Evolutionary conservation across 257 asterid species (phyloP), one percentile per base, ranked within the genome.

Genomic region (Scutellaria barbata): DNA sequence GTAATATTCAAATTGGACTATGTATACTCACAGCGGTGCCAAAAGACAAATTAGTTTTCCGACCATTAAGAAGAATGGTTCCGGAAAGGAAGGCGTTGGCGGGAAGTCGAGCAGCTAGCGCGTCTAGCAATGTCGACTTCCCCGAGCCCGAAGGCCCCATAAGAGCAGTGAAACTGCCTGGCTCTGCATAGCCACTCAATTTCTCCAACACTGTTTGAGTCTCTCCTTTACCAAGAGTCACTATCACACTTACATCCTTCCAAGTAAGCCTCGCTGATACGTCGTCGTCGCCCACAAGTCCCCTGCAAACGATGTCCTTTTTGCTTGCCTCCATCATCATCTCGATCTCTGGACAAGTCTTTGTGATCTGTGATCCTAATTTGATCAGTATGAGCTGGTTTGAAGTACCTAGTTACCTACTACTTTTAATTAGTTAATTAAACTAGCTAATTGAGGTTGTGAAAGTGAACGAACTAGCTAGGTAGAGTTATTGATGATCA

Each of bases 141-240:
- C 98, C 98, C 16, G 98, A 90, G 43, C 98, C 98, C 7, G 98
- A 93, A 56, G 98, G 98, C 3, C 98, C 98, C 95, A 93, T 87
- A 45, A 93, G 85, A 0, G 98, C 98, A 1, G 97, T 93, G 18
- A 93, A 81, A 11, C 88, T 76, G 55, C 98, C 96, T 4, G 98
- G 92, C 69, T 89, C 96, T 0, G 98, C 97, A 56, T 87, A 93
- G 0, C 98, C 97, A 2, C 86, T 79, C 3, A 90, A 82, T 11
- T 80, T 80, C 61, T 93, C 92, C 41, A 93, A 48, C 41, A 93
- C 96, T 37, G 81, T 87, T 52, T 89, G 97, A 0, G 96, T 75
- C 40, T 83, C 95, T 7, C 97, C 95, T 18, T 80, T 90, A 55
- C 81, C 71, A 8, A 88, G 80, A 1, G 87, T 87, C 0, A 94